A percentile compares a stretch with the other conserved stretches of the same genome.
phyloP scores from a whole-genome alignment of 2,329 filamentous ascomycete genomes.

The Colletotrichum sp. region DNA sequence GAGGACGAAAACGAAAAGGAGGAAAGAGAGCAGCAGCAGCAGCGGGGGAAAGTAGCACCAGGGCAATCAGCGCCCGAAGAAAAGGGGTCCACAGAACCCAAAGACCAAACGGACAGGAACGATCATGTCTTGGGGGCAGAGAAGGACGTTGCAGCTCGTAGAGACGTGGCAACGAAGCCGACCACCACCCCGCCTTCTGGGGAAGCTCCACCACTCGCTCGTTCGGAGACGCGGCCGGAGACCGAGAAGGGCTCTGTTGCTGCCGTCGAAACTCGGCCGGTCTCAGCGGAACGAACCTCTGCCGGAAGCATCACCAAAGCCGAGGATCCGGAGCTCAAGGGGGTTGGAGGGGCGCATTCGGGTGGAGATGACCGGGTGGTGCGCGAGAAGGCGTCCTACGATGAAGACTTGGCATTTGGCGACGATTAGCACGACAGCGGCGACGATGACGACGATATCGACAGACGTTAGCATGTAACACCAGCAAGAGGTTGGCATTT shows the following conservation, averaged over 20 bases:
- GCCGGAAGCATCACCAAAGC: constrained; percentile 11
- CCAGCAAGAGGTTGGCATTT: not conserved
- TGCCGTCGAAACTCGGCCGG: not conserved
- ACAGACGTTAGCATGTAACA: constrained; percentile 12
- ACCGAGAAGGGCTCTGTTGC: not conserved
- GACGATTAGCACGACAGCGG: not conserved
- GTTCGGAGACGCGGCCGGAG: not conserved
- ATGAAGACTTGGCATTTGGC: constrained; percentile 5
- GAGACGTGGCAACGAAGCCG: not conserved
- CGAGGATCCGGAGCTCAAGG: constrained; percentile 24
- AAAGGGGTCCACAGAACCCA: constrained; percentile 26
- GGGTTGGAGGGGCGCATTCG: constrained; percentile 28
- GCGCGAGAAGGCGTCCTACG: constrained; percentile 15
- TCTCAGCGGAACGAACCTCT: not conserved
- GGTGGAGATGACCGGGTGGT: constrained; percentile 23
- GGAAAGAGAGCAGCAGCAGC: not conserved
- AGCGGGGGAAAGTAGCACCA: not conserved
- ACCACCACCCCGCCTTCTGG: not conserved
- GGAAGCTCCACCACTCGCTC: not conserved
- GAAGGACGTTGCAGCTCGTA: not conserved
- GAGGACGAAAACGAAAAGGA: not conserved
- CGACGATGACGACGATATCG: not conserved
- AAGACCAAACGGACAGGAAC: constrained; percentile 3
- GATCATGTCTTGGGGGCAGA: not conserved
- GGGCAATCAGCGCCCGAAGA: constrained; percentile 10